Percentiles rank a stretch among this genome's conserved stretches.
Evolutionary conservation across 495 filamentous ascomycete genomes (phyloP).

Genomic region (Parathielavia hyrcaniae): DNA sequence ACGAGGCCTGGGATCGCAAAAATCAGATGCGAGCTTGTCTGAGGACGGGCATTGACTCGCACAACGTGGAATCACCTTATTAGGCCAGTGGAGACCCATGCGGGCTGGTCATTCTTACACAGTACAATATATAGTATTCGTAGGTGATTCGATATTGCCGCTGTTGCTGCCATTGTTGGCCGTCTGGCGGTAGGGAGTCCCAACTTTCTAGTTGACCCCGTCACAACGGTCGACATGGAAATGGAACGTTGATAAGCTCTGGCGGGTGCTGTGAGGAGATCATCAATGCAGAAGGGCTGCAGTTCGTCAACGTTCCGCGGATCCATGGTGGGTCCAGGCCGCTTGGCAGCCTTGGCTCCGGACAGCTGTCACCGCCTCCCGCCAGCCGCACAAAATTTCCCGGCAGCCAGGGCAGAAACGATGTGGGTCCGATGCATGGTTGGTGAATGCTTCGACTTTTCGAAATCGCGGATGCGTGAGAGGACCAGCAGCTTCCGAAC

Average conservation of each 20-base stretch:
- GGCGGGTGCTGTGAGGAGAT: too few relatives aligned
- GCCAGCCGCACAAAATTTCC: conserved; percentile 17
- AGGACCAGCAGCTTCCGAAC: neutral
- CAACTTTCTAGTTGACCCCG: too few relatives aligned
- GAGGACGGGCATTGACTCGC: neutral
- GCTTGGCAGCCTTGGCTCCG: neutral
- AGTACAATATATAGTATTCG: too few relatives aligned
- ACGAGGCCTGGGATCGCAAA: neutral
- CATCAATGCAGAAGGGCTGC: neutral
- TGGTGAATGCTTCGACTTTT: conserved; percentile 16
- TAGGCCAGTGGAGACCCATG: conserved; percentile 2
- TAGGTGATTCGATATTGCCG: too few relatives aligned
- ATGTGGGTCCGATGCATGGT: conserved; percentile 7
- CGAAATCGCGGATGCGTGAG: conserved; percentile 9
- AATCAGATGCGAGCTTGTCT: neutral
- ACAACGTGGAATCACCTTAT: too few relatives aligned
- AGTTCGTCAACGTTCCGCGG: neutral
- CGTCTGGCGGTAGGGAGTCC: too few relatives aligned
- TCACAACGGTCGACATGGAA: too few relatives aligned
- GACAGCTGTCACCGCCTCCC: conserved; percentile 7
- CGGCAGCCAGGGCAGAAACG: neutral
- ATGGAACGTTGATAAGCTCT: neutral
- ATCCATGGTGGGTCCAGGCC: neutral
- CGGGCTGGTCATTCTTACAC: neutral
- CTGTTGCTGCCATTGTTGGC: neutral